Percentiles rank a stretch among this genome's conserved stretches.
These are phyloP conservation scores for Paramecium tetraurelia DNA, from an alignment of 73 alveolate species.

Conservation along the genomic window DNA sequence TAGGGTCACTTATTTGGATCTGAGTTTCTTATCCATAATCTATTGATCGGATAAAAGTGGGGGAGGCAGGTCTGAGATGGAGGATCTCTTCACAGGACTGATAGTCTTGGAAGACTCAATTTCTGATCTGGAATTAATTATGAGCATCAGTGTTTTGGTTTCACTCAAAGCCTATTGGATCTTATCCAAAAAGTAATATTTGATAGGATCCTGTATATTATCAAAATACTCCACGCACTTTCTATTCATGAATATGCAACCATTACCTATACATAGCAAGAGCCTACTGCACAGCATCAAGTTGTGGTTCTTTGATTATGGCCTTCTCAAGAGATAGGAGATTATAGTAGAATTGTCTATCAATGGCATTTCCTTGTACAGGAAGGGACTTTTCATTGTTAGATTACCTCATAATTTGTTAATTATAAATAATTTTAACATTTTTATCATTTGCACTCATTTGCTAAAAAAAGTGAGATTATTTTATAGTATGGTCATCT, in stretches of 20 bases:
- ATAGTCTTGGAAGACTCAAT: neutral
- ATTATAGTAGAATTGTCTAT: neutral
- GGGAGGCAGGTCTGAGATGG: neutral
- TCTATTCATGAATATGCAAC: neutral
- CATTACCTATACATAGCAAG: neutral
- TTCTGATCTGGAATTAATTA: neutral
- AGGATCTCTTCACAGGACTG: neutral
- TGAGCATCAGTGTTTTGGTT: neutral
- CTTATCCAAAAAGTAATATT: constrained; percentile 8
- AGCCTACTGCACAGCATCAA: neutral
- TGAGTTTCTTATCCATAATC: neutral
- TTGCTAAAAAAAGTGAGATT: neutral
- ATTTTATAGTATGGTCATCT: constrained; percentile 21
- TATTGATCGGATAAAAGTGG: neutral
- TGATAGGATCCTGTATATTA: neutral
- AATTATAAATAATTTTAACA: neutral
- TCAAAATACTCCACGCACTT: neutral
- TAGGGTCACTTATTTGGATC: neutral
- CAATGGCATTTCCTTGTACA: neutral
- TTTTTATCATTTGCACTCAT: neutral
- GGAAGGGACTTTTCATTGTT: neutral
- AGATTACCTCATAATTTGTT: constrained; percentile 7
- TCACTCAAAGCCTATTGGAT: constrained; percentile 2
- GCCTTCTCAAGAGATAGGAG: neutral
- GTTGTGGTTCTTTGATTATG: neutral